Evolutionary conservation across 2,329 filamentous ascomycete genomes (phyloP), one percentile per base, ranked within the genome.

Genomic region (Neofusicoccum kwambonambiense): DNA sequence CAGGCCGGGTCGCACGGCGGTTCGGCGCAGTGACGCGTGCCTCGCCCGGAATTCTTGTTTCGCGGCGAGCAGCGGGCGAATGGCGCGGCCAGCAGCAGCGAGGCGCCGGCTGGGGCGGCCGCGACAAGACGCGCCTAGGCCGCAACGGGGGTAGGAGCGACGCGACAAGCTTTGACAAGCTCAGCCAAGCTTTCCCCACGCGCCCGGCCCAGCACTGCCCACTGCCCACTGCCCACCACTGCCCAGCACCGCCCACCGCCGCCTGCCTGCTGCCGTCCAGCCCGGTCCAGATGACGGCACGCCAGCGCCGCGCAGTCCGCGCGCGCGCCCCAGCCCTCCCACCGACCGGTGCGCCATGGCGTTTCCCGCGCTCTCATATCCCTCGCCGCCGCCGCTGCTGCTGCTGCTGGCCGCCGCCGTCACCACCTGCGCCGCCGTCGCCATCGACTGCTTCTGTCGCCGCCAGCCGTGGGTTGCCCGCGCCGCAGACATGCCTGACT

Each of bases 401-500:
- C 31, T 61, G 42, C 42, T 31, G 11, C 22, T 22, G 22, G 22
- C 22, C 22, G 22, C 22, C 22, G 22, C 22, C 22, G 22, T 22
- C 22, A 22, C 22, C 22, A 22, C 22, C 22, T 22, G 22, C 22
- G 42, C 45, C 17, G 52, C 52, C 3, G 17, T 61, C 31, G 57
- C 44, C n/a, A 39, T 62, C 13, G 47, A 62, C 13, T 52, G 64
- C 31, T 37, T 64, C 45, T 66, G 56, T 22, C 44, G 52, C 41
- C 60, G 62, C 42, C 60, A 66, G 47, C 64, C 64, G 39, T 66
- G 64, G 64, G 56, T 66, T 31, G 17, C 5, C 9, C 62, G 41
- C 37, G 17, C 62, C 17, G 8, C 11, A 17, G 22, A 39, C 47
- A 72, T 72, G 69, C 52, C 70, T 11, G 49, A 64, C 1, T 63